Conservation (phyloP, 2,329 filamentous ascomycete species). For the Fusarium sp. region DNA sequence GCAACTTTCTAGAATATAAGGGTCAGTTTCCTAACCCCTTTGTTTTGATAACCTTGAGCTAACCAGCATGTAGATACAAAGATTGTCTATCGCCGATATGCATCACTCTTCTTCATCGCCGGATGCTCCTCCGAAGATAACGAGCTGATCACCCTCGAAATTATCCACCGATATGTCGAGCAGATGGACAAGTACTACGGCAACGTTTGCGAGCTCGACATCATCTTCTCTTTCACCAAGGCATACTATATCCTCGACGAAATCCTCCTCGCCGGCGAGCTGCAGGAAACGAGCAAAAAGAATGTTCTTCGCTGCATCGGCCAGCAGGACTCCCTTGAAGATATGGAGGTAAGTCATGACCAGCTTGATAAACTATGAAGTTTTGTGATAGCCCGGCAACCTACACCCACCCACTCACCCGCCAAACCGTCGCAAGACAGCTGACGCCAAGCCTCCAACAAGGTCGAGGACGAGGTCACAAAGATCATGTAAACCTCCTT, state of each 20-base stretch:
- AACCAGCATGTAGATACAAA: slow-evolving; percentile 78
- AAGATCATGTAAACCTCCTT: slow-evolving; percentile 79
- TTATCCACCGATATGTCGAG: slow-evolving; percentile 99
- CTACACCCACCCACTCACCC: slow-evolving; percentile 18
- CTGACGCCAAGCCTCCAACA: slow-evolving; percentile 50
- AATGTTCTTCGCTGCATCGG: slow-evolving; percentile 96
- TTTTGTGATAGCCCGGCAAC: slow-evolving; percentile 31
- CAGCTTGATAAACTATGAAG: slow-evolving; percentile 28
- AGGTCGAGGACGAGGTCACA: slow-evolving; percentile 91
- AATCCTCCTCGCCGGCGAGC: slow-evolving; percentile 90
- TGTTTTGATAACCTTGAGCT: slow-evolving; percentile 13
- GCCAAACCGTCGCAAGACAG: slow-evolving; percentile 35
- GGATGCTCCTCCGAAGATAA: slow-evolving; percentile 98
- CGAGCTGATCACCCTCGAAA: slow-evolving; percentile 96
- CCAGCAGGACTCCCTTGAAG: slow-evolving; percentile 96
- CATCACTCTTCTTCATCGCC: slow-evolving; percentile 98
- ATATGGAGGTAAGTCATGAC: slow-evolving; percentile 89
- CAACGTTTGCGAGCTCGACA: slow-evolving; percentile 99
- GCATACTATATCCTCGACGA: slow-evolving; percentile 99
- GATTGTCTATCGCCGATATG: slow-evolving; percentile 98
- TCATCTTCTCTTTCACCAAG: slow-evolving; percentile 99
- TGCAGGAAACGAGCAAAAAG: slow-evolving; percentile 99
- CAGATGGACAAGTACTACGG: slow-evolving; percentile 99
- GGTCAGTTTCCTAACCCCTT: slow-evolving; percentile 61
- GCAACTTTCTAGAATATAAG: slow-evolving; percentile 99